Percentiles rank a stretch among this genome's conserved stretches.
These are phyloP conservation scores for Tylopilus balloui DNA, from an alignment of 768 basidiomycete genomes.

Conservation along the genomic window DNA sequence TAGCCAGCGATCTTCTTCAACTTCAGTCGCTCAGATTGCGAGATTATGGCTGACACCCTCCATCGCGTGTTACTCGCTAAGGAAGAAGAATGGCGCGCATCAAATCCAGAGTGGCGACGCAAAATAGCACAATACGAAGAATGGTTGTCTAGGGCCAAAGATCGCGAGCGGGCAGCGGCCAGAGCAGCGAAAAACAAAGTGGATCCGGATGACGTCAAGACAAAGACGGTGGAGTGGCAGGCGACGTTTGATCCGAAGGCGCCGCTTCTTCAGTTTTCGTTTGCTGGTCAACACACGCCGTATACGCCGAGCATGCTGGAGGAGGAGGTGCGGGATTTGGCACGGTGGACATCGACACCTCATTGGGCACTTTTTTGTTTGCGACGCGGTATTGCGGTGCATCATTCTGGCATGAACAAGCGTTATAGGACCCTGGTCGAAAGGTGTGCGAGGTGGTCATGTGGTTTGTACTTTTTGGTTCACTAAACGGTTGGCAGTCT, in stretches of 20 bases:
- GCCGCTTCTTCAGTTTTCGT: conserved; percentile 57
- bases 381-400: conserved; percentile 59
- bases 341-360: conserved; percentile 30
- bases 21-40: conserved; percentile 59
- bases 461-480: neutral
- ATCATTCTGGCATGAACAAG: conserved; percentile 68
- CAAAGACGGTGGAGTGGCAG: conserved; percentile 41
- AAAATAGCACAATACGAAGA: conserved; percentile 49
- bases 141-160: conserved; percentile 45
- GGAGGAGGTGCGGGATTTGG: conserved; percentile 41
- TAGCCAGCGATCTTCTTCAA: conserved; percentile 67
- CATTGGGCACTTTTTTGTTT: conserved; percentile 48
- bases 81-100: conserved; percentile 48
- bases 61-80: conserved; percentile 33
- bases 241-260: conserved; percentile 53
- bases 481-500: conserved; percentile 23
- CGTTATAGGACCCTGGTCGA: conserved; percentile 54
- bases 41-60: conserved; percentile 45
- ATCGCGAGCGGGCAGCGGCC: conserved; percentile 43
- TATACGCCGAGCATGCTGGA: conserved; percentile 47
- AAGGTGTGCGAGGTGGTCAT: conserved; percentile 35
- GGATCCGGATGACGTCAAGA: conserved; percentile 24
- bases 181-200: conserved; percentile 38
- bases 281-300: conserved; percentile 41
- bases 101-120: conserved; percentile 43